Conservation (phyloP, 257 asterid genomes). For the Nyctanthes arbortristis region DNA sequence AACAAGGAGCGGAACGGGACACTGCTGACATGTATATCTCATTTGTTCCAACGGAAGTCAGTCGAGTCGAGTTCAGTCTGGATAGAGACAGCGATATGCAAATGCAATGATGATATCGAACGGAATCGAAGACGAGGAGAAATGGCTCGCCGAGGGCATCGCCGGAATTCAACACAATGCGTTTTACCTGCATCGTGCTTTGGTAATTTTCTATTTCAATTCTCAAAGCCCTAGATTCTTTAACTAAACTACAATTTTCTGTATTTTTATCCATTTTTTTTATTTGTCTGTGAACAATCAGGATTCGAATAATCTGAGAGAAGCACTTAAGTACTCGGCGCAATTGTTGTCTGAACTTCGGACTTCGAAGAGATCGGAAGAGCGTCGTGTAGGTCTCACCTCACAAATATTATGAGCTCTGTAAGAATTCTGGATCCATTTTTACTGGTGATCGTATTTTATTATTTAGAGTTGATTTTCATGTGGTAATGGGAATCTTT, state of each 20-base stretch:
- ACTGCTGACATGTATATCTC: no score
- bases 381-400: no score
- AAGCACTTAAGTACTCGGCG: constrained; percentile 91
- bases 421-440: constrained; percentile 45
- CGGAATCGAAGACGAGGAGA: constrained; percentile 96
- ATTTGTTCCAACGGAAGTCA: constrained; percentile 30
- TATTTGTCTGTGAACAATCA: constrained; percentile 25
- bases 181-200: constrained; percentile 84
- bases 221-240: constrained; percentile 35
- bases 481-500: not conserved
- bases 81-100: constrained; percentile 19
- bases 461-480: not conserved
- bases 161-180: constrained; percentile 99
- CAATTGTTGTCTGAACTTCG: constrained; percentile 92
- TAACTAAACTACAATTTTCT: constrained; percentile 21
- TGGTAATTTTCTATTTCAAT: constrained; percentile 51
- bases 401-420: constrained; percentile 90
- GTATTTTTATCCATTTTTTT: no score
- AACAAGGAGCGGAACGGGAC: no score
- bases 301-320: constrained; percentile 90
- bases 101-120: constrained; percentile 57
- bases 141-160: constrained; percentile 99
- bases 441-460: not conserved
- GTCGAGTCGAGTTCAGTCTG: constrained; percentile 19
- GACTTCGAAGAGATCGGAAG: no score